Conservation (phyloP, 495 filamentous ascomycete species). For the Xylaria grammica region DNA sequence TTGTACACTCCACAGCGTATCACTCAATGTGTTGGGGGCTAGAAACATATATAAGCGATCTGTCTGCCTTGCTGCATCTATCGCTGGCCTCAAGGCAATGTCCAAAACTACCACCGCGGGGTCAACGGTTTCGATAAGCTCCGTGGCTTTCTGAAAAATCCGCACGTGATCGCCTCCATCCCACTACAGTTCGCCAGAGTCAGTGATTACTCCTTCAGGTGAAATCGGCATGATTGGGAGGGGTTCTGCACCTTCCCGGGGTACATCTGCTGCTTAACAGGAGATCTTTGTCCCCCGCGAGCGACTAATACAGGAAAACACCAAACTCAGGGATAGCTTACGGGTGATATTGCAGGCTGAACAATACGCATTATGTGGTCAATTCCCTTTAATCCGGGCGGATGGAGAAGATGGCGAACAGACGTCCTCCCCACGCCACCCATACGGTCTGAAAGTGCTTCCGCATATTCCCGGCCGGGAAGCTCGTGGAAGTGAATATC, state of each 20-base stretch:
- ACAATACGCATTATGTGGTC: conserved; percentile 4
- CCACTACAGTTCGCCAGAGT: too few relatives aligned
- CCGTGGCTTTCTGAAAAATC: conserved; percentile 16
- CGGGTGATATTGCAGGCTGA: conserved; percentile 16
- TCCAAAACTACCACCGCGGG: conserved; percentile 52
- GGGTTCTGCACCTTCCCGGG: too few relatives aligned
- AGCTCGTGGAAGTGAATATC: conserved; percentile 30
- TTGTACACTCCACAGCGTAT: conserved; percentile 49
- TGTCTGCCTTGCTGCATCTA: conserved; percentile 47
- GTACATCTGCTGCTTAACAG: too few relatives aligned
- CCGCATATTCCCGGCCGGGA: conserved; percentile 18
- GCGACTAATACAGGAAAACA: too few relatives aligned
- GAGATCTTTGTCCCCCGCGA: too few relatives aligned
- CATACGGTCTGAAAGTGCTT: conserved; percentile 4
- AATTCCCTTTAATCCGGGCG: conserved; percentile 9
- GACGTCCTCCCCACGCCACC: conserved; percentile 5
- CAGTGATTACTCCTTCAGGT: too few relatives aligned
- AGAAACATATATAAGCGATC: conserved; percentile 37
- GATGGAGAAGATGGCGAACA: conserved; percentile 4
- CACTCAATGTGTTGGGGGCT: conserved; percentile 45
- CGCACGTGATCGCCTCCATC: conserved; percentile 14
- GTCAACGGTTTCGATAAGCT: conserved; percentile 39
- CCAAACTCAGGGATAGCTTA: too few relatives aligned
- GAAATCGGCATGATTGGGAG: conserved; percentile 8
- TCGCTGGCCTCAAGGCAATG: conserved; percentile 50